A percentile compares a stretch with the other conserved stretches of the same genome.
phyloP scores from a whole-genome alignment of 2,329 filamentous ascomycete genomes.

The Dryadomyces quercivorus region DNA sequence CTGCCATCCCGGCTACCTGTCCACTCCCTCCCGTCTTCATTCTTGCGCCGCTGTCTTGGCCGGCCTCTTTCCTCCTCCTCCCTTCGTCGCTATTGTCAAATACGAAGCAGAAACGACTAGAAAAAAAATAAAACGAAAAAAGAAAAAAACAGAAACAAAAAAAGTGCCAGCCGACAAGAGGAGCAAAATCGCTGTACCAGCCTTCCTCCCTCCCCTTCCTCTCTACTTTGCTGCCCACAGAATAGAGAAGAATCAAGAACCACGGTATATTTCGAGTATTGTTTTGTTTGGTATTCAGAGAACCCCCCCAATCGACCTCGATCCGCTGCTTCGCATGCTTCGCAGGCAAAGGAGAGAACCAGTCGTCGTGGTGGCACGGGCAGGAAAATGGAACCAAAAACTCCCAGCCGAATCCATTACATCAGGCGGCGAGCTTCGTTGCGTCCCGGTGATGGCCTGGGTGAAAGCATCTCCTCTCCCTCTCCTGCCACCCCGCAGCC shows the following conservation, averaged over 20 bases:
- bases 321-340: conserved; percentile 3
- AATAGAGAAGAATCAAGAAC: background rate
- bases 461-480: conserved; percentile 4
- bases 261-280: conserved; percentile 6
- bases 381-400: conserved; percentile 12
- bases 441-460: conserved; percentile 3
- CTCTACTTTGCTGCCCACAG: conserved; percentile 3
- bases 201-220: background rate
- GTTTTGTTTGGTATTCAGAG: conserved; percentile 7
- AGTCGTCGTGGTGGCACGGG: conserved; percentile 1
- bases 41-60: background rate
- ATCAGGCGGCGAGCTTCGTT: conserved; percentile 7
- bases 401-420: conserved; percentile 13
- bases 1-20: background rate
- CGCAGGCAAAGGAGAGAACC: background rate
- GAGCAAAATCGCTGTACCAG: background rate
- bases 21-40: background rate
- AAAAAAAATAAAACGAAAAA: background rate
- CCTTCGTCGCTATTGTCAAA: background rate
- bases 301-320: conserved; percentile 8
- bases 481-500: background rate
- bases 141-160: background rate
- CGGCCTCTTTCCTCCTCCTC: background rate
- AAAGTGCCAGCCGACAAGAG: conserved; percentile 4
- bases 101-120: background rate